Evolutionary conservation across 2,329 filamentous ascomycete species (phyloP), one percentile per base, ranked within the genome.

Genomic region (Magnaporthiopsis incrustans): DNA sequence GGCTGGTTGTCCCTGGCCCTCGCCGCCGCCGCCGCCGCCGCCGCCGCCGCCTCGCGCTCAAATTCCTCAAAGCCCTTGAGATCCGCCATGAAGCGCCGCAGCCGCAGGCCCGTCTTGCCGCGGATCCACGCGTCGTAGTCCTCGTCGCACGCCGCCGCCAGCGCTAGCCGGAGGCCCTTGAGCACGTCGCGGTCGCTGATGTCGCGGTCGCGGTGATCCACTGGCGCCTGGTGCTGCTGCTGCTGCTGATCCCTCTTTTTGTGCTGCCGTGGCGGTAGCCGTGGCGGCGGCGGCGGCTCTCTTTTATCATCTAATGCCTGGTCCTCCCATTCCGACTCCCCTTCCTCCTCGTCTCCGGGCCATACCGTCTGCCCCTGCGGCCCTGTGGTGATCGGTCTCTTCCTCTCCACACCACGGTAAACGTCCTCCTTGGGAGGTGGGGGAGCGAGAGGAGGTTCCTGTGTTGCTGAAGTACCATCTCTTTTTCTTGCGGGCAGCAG

Each of bases 71-170:
- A 78, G 0, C 76, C 77, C 68, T 78, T 81, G 53, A 86, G 69
- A 68, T 85, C 82, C 4, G 81, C 82, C 22, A 87, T 70, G 66
- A 86, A 84, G 8, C 78, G 78, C 44, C 84, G 78, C 59, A 86
- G 78, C 18, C 81, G 75, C 30, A 84, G 69, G 0, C 84, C 84
- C 0, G 82, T 85, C 66, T 78, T 77, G 27, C 79, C 73, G 33
- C 77, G 74, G 63, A 87, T 80, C 70, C 80, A 80, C 0, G 77
- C 76, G 69, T 86, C 82, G 2, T 85, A 77, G 50, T 78, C 73
- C 64, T 82, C 78, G 64, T 86, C 80, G 61, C 82, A 84, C 5
- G 83, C 83, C 14, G 84, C 84, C 6, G 80, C 81, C 35, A 82
- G 78, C 6, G 82, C 83, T 56, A 86, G 78, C 65, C 82, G 81